Conservation (phyloP, 1,284 basidiomycete species). For the Ganoderma meredithae region DNA sequence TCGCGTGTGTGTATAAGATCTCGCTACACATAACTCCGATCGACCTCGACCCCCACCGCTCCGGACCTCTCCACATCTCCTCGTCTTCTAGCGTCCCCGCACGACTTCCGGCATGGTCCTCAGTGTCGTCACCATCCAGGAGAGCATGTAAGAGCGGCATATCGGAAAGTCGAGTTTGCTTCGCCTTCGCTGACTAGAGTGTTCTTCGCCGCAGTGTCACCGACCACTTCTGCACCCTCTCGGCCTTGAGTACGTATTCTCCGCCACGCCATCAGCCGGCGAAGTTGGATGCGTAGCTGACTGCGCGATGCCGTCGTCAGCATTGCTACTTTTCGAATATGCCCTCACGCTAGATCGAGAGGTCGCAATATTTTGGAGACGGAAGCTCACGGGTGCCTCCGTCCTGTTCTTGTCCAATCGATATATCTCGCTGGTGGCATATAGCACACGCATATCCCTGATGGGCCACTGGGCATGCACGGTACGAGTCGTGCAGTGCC, state of each 20-base stretch:
- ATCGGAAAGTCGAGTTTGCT: not conserved
- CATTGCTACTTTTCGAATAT: slow-evolving; percentile 23
- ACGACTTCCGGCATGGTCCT: not conserved
- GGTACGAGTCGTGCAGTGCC: not conserved
- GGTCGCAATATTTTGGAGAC: slow-evolving; percentile 18
- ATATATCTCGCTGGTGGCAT: slow-evolving; percentile 10
- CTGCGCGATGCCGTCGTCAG: not conserved
- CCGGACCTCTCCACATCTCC: not conserved
- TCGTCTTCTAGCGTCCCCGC: not conserved
- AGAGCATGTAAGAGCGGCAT: not conserved
- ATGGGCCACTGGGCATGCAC: not conserved
- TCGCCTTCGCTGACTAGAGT: not conserved
- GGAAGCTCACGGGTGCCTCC: slow-evolving; percentile 17
- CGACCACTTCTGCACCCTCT: slow-evolving; percentile 5
- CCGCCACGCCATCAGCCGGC: not conserved
- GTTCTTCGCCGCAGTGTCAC: not conserved
- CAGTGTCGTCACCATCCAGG: not conserved
- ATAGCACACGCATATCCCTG: not conserved
- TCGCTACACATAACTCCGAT: not conserved
- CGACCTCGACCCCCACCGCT: not conserved
- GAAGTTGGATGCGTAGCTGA: not conserved
- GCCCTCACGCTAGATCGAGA: slow-evolving; percentile 23
- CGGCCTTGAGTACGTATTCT: not conserved
- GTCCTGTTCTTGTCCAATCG: slow-evolving; percentile 23
- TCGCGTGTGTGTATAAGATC: not conserved